Conservation (phyloP, 1,139 yeast species). For the Sugiyamaella novakii region DNA sequence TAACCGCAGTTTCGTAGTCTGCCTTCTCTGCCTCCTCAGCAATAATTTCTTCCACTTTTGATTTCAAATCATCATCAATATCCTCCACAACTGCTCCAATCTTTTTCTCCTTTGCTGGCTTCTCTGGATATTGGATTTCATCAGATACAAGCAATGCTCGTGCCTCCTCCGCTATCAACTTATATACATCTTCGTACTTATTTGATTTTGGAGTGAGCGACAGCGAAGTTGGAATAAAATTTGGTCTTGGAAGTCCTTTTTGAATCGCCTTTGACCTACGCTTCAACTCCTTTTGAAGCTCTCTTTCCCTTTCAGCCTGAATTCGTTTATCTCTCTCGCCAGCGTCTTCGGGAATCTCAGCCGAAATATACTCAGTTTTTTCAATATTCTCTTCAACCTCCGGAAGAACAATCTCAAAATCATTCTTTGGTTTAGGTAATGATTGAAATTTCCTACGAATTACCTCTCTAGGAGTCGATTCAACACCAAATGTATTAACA, state of each 20-base stretch:
- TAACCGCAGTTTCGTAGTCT: neutral
- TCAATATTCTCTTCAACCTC: constrained; percentile 32
- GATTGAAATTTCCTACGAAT: constrained; percentile 42
- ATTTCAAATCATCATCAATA: constrained; percentile 46
- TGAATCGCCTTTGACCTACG: constrained; percentile 57
- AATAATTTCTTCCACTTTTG: constrained; percentile 42
- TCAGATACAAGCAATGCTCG: constrained; percentile 52
- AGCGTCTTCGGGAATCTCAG: constrained; percentile 37
- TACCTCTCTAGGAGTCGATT: constrained; percentile 29
- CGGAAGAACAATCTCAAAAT: constrained; percentile 54
- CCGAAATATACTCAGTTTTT: constrained; percentile 19
- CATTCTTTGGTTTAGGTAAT: constrained; percentile 60
- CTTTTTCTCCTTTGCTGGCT: too few species aligned
- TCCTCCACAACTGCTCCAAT: constrained; percentile 46
- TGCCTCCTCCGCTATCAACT: constrained; percentile 45
- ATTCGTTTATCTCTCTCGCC: constrained; percentile 43
- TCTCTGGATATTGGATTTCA: constrained; percentile 45
- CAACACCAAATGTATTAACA: constrained; percentile 26
- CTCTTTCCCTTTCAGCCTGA: constrained; percentile 34
- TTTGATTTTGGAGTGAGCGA: neutral
- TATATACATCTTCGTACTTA: constrained; percentile 15
- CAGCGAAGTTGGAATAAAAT: constrained; percentile 31
- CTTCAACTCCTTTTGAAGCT: constrained; percentile 33
- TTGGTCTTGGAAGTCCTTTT: constrained; percentile 54
- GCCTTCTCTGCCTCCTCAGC: constrained; percentile 33